Evolutionary conservation across 768 basidiomycete species (phyloP), one percentile per base, ranked within the genome.

Genomic region (Russula sp.): DNA sequence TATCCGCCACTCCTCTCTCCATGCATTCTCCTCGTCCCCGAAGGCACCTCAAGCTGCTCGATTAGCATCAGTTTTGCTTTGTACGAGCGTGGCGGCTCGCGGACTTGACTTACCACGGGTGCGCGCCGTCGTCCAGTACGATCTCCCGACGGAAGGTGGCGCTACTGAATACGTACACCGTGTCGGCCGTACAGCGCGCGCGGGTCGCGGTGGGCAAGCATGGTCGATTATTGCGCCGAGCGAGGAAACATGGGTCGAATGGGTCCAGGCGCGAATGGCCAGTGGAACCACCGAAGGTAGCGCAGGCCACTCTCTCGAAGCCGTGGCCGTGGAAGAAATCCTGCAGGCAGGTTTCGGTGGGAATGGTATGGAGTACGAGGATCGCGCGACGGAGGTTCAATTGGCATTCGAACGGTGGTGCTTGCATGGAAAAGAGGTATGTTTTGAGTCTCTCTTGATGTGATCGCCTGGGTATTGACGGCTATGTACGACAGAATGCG

Each of bases 51-150:
- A 53, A 64, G 67, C 72, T 66, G 69, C 67, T 38, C 69, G 76
- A 3, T 73, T 76, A 0, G 82, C 85, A 5, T 30, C 94, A 1
- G 82, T 99, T 55, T 81, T 99, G 5, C 81, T 98, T 51, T 98
- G 95, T 73, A 99, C 97, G 1, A 96, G 94, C 10, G 95, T 99
- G 57, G 97, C 97, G 3, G 94, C 97, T n/a, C 92, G 97, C 72
- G 97, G 97, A 72, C 83, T 99, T 28, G 96, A 98, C 76, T 79
- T 99, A 30, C 94, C 94, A 6, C 82, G 91, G n/a, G 94, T 98
- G 8, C 87, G 89, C 40, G 91, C 92, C 3, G 94, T 99, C 65
- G 78, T 98, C 36, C 97, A 99, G 72, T 97, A 97, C 71, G 97
- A 99, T 73, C 83, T 98, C 24, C 96, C 97, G 0, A 98, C 97